phyloP scores from a whole-genome alignment of 805 yeast genomes.

The Cyberlindnera maclurae region DNA sequence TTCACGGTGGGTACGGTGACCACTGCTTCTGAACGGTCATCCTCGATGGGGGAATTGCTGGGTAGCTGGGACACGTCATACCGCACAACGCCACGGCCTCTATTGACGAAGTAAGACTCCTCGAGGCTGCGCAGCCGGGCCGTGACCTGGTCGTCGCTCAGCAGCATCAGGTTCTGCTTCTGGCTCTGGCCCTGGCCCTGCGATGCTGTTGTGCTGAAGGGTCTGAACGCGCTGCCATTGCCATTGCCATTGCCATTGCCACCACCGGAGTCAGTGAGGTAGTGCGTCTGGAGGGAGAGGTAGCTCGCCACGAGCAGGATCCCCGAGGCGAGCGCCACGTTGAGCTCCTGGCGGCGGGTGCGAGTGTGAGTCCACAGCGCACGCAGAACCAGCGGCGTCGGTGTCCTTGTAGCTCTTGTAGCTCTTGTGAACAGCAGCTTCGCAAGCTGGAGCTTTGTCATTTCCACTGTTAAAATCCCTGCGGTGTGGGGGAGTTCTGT shows the following conservation, averaged over 20 bases:
- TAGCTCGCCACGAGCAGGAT: slow-evolving; percentile 24
- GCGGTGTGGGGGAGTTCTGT: too few relatives aligned
- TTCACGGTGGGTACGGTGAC: slow-evolving; percentile 55
- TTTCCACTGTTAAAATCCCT: too few relatives aligned
- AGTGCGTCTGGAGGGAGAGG: slow-evolving; percentile 19
- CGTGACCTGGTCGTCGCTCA: slow-evolving; percentile 68
- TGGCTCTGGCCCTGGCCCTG: slow-evolving; percentile 22
- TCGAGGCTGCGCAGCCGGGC: slow-evolving; percentile 62
- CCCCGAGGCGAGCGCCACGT: slow-evolving; percentile 24
- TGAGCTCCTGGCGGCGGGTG: slow-evolving; percentile 9
- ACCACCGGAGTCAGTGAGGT: slow-evolving; percentile 21
- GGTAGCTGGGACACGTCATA: slow-evolving; percentile 89
- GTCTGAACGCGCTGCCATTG: too few relatives aligned
- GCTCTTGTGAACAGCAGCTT: too few relatives aligned
- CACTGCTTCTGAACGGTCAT: slow-evolving; percentile 80
- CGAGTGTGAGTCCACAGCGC: too few relatives aligned
- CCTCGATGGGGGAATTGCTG: slow-evolving; percentile 91
- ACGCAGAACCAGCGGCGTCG: too few relatives aligned
- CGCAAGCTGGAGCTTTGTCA: too few relatives aligned
- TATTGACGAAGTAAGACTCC: slow-evolving; percentile 70
- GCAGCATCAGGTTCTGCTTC: slow-evolving; percentile 48
- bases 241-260: too few relatives aligned
- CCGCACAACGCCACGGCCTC: slow-evolving; percentile 82
- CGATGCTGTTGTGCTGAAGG: slow-evolving; percentile 20
- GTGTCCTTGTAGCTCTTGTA: too few relatives aligned